These are phyloP conservation scores for Calvatia gigantea DNA, from an alignment of 768 basidiomycete species.

Conservation along the genomic window DNA sequence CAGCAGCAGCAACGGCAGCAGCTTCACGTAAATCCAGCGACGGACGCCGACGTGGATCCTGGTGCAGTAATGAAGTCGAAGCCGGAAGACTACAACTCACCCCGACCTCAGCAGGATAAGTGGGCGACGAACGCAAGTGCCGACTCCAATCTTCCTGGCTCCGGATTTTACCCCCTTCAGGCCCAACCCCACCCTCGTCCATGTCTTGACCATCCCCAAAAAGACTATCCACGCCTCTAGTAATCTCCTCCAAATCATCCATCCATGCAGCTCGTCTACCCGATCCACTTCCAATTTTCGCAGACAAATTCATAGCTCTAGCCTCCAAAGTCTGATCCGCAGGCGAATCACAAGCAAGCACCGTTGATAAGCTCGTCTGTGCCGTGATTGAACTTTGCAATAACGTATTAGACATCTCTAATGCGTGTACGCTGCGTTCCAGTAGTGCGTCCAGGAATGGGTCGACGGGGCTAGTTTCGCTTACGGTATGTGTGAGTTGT, in stretches of 20 bases:
- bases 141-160: neutral
- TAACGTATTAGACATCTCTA: conserved; percentile 82
- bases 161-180: neutral
- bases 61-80: conserved; percentile 13
- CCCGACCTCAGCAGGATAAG: conserved; percentile 9
- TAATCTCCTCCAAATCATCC: conserved; percentile 65
- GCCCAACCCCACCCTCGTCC: neutral
- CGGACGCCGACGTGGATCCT: conserved; percentile 32
- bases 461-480: conserved; percentile 29
- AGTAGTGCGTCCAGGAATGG: conserved; percentile 74
- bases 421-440: conserved; percentile 77
- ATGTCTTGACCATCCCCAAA: conserved; percentile 32
- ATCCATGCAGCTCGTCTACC: conserved; percentile 56
- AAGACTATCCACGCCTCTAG: conserved; percentile 56
- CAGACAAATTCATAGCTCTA: conserved; percentile 49
- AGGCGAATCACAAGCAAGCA: conserved; percentile 44
- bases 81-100: conserved; percentile 22
- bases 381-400: conserved; percentile 75
- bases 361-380: conserved; percentile 46
- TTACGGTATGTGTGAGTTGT: neutral
- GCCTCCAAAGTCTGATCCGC: conserved; percentile 45
- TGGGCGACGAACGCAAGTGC: conserved; percentile 6
- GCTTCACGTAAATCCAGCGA: conserved; percentile 37
- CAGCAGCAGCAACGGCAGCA: conserved; percentile 12
- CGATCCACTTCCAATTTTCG: conserved; percentile 43